Percentiles rank a stretch among this genome's conserved stretches.
Evolutionary conservation across 176 grass and related monocot genomes (phyloP).

Genomic region (Echinochloa phyllopogon): DNA sequence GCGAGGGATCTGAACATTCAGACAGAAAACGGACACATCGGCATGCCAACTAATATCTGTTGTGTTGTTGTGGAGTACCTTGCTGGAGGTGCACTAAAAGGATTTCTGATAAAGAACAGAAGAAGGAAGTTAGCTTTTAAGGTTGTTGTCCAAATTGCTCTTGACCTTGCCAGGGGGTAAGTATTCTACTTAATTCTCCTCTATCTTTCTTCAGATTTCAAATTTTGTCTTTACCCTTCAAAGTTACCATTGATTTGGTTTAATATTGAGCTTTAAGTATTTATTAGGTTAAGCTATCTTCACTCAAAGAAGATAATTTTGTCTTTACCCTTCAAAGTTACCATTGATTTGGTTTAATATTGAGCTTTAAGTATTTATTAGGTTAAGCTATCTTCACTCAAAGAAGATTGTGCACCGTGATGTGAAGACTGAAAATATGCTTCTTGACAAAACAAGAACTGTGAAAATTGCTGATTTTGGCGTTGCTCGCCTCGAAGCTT

Average conservation of each 20-base stretch:
- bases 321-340: neutral
- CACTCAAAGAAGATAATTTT: constrained; percentile 92
- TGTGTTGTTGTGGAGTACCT: constrained; percentile 95
- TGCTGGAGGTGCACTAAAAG: constrained; percentile 83
- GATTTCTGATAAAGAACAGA: constrained; percentile 93
- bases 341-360: neutral
- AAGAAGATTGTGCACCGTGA: constrained; percentile 95
- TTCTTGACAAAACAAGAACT: constrained; percentile 87
- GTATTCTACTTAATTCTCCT: neutral
- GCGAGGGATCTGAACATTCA: constrained; percentile 86
- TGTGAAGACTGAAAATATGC: constrained; percentile 98
- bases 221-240: too few relatives aligned
- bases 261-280: neutral
- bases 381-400: constrained; percentile 94
- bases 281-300: constrained; percentile 83
- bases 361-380: constrained; percentile 20
- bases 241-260: neutral
- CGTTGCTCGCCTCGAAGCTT: constrained; percentile 86
- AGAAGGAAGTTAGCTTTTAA: constrained; percentile 94
- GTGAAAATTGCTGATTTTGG: constrained; percentile 98
- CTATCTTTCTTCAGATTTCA: neutral
- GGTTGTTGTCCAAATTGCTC: constrained; percentile 81
- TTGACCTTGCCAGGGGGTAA: constrained; percentile 95
- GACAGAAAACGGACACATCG: constrained; percentile 78
- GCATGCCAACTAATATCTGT: constrained; percentile 87